phyloP scores from a whole-genome alignment of 352 stramenopile species.

The Pythium guiyangense region DNA sequence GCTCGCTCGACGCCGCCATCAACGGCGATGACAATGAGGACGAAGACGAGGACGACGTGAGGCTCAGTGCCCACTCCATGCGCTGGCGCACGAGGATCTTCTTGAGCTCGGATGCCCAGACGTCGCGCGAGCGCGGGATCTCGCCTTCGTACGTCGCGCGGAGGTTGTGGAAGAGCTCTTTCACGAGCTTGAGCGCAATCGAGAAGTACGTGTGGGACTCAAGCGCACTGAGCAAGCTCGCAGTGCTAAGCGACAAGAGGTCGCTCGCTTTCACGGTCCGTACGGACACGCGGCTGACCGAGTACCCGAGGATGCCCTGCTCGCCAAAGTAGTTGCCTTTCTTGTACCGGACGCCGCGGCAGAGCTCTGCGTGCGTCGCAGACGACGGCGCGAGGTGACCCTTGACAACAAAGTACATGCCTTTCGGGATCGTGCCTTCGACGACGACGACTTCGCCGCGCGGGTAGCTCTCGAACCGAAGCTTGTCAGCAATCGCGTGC shows the following conservation, averaged over 20 bases:
- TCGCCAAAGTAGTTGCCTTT: constrained; percentile 62
- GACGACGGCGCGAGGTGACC: constrained; percentile 27
- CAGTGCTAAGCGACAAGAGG: constrained; percentile 12
- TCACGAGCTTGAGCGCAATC: constrained; percentile 15
- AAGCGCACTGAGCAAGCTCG: constrained; percentile 12
- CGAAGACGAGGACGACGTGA: not conserved
- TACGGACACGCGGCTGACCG: constrained; percentile 23
- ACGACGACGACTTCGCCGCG: constrained; percentile 55
- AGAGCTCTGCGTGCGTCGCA: constrained; percentile 3
- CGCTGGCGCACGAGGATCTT: constrained; percentile 13
- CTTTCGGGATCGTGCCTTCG: constrained; percentile 57
- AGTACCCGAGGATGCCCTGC: constrained; percentile 47
- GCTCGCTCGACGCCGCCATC: not conserved
- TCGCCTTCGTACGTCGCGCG: constrained; percentile 3
- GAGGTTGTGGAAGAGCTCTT: constrained; percentile 11
- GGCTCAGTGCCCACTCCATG: constrained; percentile 15
- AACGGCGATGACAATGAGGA: not conserved
- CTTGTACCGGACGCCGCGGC: constrained; percentile 14
- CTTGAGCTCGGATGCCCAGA: constrained; percentile 14
- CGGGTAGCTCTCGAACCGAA: constrained; percentile 63
- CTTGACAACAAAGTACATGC: constrained; percentile 76
- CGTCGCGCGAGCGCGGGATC: constrained; percentile 10
- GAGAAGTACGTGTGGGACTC: constrained; percentile 16
- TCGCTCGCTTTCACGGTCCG: constrained; percentile 18
- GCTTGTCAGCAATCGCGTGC: constrained; percentile 32